Conservation (phyloP, 2,329 filamentous ascomycete species). For the Sporothrix brunneoviolacea region DNA sequence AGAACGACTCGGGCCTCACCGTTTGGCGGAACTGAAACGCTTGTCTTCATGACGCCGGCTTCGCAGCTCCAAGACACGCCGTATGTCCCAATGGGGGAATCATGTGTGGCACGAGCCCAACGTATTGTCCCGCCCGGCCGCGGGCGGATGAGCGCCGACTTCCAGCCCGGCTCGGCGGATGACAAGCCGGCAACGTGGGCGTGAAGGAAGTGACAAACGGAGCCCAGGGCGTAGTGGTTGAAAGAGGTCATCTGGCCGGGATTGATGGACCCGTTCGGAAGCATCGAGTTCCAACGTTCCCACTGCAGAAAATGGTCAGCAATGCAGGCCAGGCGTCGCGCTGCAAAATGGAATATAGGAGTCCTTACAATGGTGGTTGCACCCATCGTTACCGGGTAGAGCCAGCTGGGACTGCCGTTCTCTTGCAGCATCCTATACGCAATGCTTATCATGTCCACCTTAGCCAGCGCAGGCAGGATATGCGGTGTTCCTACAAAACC, state of each 20-base stretch:
- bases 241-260: slow-evolving; percentile 35
- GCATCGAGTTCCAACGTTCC: slow-evolving; percentile 36
- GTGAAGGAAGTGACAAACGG: slow-evolving; percentile 33
- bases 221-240: slow-evolving; percentile 36
- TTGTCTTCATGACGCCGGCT: not conserved
- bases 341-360: no score
- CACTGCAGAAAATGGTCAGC: no score
- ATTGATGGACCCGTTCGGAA: slow-evolving; percentile 31
- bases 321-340: no score
- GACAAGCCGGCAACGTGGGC: no score
- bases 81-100: slow-evolving; percentile 10
- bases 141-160: slow-evolving; percentile 21
- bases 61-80: not conserved
- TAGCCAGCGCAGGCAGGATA: slow-evolving; percentile 16
- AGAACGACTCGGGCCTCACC: slow-evolving; percentile 5
- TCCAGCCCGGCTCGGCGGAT: no score
- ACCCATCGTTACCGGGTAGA: slow-evolving; percentile 34
- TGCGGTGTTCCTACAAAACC: slow-evolving; percentile 23
- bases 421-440: slow-evolving; percentile 30
- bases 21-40: slow-evolving; percentile 9
- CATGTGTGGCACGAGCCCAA: not conserved
- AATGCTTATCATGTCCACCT: slow-evolving; percentile 17
- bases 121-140: slow-evolving; percentile 7
- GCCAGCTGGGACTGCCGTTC: slow-evolving; percentile 27
- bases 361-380: slow-evolving; percentile 32